Percentiles rank a stretch among this genome's conserved stretches.
These are phyloP conservation scores for Pyrenopolyporus hunteri DNA, from an alignment of 495 filamentous ascomycete genomes.

Conservation along the genomic window DNA sequence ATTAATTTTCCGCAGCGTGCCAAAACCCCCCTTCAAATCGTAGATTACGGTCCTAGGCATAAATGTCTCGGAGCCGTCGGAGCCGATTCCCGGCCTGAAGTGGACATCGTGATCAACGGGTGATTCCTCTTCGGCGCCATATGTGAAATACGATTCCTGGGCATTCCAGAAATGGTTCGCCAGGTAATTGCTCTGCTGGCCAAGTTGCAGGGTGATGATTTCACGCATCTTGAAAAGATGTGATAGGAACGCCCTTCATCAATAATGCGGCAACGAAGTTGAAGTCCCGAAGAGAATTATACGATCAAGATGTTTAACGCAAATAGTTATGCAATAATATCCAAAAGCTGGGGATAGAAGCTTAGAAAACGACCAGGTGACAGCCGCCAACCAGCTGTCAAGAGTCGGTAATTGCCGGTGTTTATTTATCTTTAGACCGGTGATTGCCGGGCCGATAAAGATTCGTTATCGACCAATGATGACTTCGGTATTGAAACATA, in stretches of 20 bases:
- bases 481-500: no score
- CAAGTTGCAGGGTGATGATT: slow-evolving; percentile 91
- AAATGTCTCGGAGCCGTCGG: slow-evolving; percentile 85
- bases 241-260: no score
- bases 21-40: slow-evolving; percentile 91
- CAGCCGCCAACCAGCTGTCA: slow-evolving; percentile 14
- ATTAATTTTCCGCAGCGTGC: slow-evolving; percentile 84
- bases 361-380: slow-evolving; percentile 2
- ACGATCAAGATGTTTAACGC: background rate
- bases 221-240: slow-evolving; percentile 76
- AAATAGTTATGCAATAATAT: slow-evolving; percentile 26
- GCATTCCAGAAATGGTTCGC: slow-evolving; percentile 99
- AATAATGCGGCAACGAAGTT: no score
- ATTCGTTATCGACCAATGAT: no score
- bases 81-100: slow-evolving; percentile 85
- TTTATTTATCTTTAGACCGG: no score
- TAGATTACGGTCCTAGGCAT: slow-evolving; percentile 92
- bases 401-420: slow-evolving; percentile 4
- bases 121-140: slow-evolving; percentile 68
- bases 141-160: slow-evolving; percentile 99
- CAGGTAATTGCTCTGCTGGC: slow-evolving; percentile 89
- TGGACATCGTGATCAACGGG: slow-evolving; percentile 89
- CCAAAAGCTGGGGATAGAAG: background rate
- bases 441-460: no score
- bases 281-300: no score